Base-by-base conservation (phyloP, 768 basidiomycete genomes). In the Melanogaster broomeanus region DNA sequence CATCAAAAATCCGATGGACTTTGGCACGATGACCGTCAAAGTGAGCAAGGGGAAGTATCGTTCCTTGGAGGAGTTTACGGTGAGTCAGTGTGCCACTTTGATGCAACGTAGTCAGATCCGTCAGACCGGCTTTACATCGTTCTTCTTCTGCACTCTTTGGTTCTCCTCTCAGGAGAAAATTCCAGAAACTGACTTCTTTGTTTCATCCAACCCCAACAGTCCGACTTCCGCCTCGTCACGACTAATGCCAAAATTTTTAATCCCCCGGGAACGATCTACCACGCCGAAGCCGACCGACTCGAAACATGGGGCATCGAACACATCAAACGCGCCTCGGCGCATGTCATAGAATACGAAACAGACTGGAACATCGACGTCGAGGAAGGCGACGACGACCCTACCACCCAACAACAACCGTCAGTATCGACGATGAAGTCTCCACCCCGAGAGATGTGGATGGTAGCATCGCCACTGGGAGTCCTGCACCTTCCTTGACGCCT, bases 1-100 rank as follows among this genome's bases (percentile, higher is more conserved):
- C 42, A 82, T 98, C 45, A 85, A 88, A 60, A 76, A 77, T 18
- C 93, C 95, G 7, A 98, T 98, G 94, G 94, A 98, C 62, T 76
- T 98, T 49, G 89, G 90, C 0, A 94, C 93, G 0, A 88, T 98
- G 75, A 71, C 84, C 18, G 73, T 75, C 48, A 96, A 94, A 69
- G 87, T 94, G 40, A 78, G 78, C 51, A 80, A 72, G 61, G 88
- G 88, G 6, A 83, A 80, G 55, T 96, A 96, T 67, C 79, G 85
- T 18, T 87, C 87, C 3, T 67, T 92, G 42, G 89, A 91, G 50
- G 89, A 92, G 38, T 92, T 92, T 63, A 75, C 82, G 8, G 90
- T 90, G 61, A 51, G 85, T 73, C 34, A 1, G 3, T 13, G 10
- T 38, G 42, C 19, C 21, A 22, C n/a, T 41, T 39, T 30, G 8